These are phyloP conservation scores for Meyerozyma guilliermondii DNA, from an alignment of 1,139 yeast genomes.

Conservation along the genomic window DNA sequence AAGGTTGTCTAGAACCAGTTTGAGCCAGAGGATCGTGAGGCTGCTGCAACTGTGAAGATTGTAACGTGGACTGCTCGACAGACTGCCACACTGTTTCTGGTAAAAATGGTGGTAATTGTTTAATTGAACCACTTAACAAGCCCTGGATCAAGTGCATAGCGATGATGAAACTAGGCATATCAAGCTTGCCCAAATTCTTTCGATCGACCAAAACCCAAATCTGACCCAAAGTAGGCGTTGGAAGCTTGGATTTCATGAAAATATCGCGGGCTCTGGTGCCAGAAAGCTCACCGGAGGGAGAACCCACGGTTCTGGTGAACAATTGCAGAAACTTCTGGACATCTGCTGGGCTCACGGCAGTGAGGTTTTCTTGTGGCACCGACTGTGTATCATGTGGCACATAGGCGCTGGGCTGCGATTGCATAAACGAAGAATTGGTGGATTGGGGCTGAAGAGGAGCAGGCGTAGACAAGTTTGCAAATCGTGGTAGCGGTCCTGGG, in stretches of 20 bases:
- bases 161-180: slow-evolving; percentile 70
- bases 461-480: slow-evolving; percentile 28
- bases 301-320: slow-evolving; percentile 71
- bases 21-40: background rate
- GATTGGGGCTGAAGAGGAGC: slow-evolving; percentile 27
- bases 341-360: slow-evolving; percentile 62
- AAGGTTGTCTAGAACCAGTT: slow-evolving; percentile 27
- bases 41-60: background rate
- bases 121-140: slow-evolving; percentile 60
- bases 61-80: slow-evolving; percentile 15
- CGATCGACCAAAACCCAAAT: slow-evolving; percentile 88
- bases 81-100: slow-evolving; percentile 68
- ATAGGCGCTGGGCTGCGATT: slow-evolving; percentile 40
- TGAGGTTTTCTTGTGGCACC: slow-evolving; percentile 31
- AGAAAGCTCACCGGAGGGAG: slow-evolving; percentile 39
- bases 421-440: slow-evolving; percentile 42
- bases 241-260: slow-evolving; percentile 81
- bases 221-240: slow-evolving; percentile 70
- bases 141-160: slow-evolving; percentile 96
- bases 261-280: slow-evolving; percentile 82
- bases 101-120: slow-evolving; percentile 62
- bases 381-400: slow-evolving; percentile 33
- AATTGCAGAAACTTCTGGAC: slow-evolving; percentile 67
- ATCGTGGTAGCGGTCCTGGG: slow-evolving; percentile 57
- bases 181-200: slow-evolving; percentile 65